These are phyloP conservation scores for Bullera alba DNA, from an alignment of 768 basidiomycete genomes.

Conservation along the genomic window DNA sequence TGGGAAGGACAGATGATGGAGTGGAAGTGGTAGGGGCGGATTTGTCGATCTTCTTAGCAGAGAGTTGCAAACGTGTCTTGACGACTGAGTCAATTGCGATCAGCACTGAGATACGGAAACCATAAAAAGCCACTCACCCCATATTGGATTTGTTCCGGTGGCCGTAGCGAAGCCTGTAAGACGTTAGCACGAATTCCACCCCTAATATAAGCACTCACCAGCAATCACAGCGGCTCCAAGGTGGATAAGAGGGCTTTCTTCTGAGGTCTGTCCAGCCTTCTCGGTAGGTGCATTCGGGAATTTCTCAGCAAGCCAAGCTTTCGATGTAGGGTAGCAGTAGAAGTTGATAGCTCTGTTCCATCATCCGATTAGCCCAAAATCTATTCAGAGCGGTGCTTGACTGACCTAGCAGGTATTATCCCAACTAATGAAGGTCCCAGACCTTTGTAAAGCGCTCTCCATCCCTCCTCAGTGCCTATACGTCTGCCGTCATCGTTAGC, in stretches of 20 bases:
- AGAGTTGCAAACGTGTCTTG: slow-evolving; percentile 87
- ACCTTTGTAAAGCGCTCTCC: slow-evolving; percentile 84
- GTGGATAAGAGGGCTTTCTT: slow-evolving; percentile 80
- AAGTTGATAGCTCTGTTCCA: slow-evolving; percentile 89
- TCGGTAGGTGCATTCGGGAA: slow-evolving; percentile 50
- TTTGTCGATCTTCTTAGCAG: slow-evolving; percentile 40
- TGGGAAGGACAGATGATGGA: slow-evolving; percentile 18
- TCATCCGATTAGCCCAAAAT: background rate
- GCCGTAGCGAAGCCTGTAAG: slow-evolving; percentile 66
- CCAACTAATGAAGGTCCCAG: slow-evolving; percentile 91
- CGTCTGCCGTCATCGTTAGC: slow-evolving; percentile 35
- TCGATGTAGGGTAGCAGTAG: slow-evolving; percentile 95
- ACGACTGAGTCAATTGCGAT: slow-evolving; percentile 55
- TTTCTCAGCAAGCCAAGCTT: slow-evolving; percentile 73
- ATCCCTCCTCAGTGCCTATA: slow-evolving; percentile 81
- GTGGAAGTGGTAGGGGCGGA: slow-evolving; percentile 13
- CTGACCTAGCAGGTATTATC: slow-evolving; percentile 75
- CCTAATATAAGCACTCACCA: slow-evolving; percentile 16
- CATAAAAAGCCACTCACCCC: slow-evolving; percentile 49
- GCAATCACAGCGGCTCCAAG: slow-evolving; percentile 77
- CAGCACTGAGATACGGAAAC: background rate
- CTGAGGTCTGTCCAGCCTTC: slow-evolving; percentile 54
- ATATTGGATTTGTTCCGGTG: slow-evolving; percentile 92
- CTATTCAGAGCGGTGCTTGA: background rate
- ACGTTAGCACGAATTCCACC: background rate